Evolutionary conservation across 2,329 filamentous ascomycete species (phyloP).

Genomic region (Lecanosticta acicola): DNA sequence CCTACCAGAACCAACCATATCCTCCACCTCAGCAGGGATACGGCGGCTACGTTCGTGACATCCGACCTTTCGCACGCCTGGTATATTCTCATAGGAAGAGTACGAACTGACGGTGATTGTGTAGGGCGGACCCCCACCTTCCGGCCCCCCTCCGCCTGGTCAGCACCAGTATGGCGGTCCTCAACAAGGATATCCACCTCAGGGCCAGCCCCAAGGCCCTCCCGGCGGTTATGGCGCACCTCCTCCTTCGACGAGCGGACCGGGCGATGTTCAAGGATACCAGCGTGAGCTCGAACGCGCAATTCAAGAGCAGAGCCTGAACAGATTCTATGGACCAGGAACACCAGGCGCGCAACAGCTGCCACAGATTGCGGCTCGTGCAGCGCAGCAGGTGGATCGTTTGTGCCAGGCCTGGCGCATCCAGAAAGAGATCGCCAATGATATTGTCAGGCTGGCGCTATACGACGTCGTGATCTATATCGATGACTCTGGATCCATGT

Average conservation of each 20-base stretch:
- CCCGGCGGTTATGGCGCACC: slow-evolving; percentile 34
- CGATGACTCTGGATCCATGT: slow-evolving; percentile 65
- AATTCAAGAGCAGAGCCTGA: slow-evolving; percentile 56
- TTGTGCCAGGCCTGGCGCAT: slow-evolving; percentile 52
- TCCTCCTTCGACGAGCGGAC: slow-evolving; percentile 33
- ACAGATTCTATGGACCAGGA: slow-evolving; percentile 54
- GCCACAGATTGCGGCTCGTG: slow-evolving; percentile 45
- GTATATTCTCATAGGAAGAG: background rate
- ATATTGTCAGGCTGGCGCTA: slow-evolving; percentile 57
- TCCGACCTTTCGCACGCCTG: background rate
- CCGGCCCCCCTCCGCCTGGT: slow-evolving; percentile 14
- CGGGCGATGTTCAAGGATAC: slow-evolving; percentile 50
- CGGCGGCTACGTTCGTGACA: slow-evolving; percentile 31
- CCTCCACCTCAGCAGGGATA: slow-evolving; percentile 19
- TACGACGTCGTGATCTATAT: slow-evolving; percentile 61
- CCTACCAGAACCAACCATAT: slow-evolving; percentile 24
- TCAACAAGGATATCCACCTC: slow-evolving; percentile 25
- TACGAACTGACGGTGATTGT: slow-evolving; percentile 17
- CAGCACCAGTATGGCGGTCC: slow-evolving; percentile 27
- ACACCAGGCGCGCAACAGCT: slow-evolving; percentile 42
- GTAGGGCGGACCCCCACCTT: slow-evolving; percentile 21
- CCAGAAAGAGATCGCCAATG: slow-evolving; percentile 55
- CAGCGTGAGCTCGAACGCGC: slow-evolving; percentile 51
- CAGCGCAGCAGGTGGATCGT: slow-evolving; percentile 48
- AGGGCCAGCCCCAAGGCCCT: slow-evolving; percentile 25